Percentiles rank a stretch among this genome's conserved stretches.
phyloP scores from a whole-genome alignment of 306 rosid genomes.

The Hippophae rhamnoides region DNA sequence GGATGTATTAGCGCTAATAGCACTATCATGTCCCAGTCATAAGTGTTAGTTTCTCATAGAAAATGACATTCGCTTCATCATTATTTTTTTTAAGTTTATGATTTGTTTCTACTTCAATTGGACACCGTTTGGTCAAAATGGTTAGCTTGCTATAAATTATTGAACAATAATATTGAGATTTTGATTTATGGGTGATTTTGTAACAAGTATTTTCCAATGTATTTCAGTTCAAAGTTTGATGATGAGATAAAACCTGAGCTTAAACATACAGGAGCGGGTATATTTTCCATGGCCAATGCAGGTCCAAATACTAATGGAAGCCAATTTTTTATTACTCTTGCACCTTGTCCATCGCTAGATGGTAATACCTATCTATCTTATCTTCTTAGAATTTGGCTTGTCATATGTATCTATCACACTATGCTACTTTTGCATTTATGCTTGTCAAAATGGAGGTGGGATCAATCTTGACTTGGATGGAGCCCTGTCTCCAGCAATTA shows the following conservation, averaged over 20 bases:
- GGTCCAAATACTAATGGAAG: constrained; percentile 93
- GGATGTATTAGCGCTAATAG: background rate
- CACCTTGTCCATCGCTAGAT: constrained; percentile 92
- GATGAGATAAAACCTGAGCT: constrained; percentile 84
- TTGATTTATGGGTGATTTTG: background rate
- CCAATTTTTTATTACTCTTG: constrained; percentile 86
- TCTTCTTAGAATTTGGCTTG: background rate
- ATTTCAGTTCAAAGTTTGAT: constrained; percentile 63
- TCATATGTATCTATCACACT: background rate
- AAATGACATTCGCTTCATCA: background rate
- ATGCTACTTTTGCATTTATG: background rate
- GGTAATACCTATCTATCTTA: constrained; percentile 38
- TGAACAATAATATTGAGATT: background rate
- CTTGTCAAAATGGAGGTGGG: background rate
- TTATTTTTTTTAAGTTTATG: background rate
- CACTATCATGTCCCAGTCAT: background rate
- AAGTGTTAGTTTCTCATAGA: background rate
- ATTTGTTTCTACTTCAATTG: background rate
- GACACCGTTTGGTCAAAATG: background rate
- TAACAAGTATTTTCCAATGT: constrained; percentile 6
- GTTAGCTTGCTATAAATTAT: background rate
- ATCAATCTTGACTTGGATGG: background rate
- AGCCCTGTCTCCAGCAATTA: too few relatives aligned
- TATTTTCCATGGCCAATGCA: constrained; percentile 97
- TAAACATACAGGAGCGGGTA: constrained; percentile 99